Evolutionary conservation across 2,329 filamentous ascomycete species (phyloP).

Genomic region (Paraconiothyrium sp.): DNA sequence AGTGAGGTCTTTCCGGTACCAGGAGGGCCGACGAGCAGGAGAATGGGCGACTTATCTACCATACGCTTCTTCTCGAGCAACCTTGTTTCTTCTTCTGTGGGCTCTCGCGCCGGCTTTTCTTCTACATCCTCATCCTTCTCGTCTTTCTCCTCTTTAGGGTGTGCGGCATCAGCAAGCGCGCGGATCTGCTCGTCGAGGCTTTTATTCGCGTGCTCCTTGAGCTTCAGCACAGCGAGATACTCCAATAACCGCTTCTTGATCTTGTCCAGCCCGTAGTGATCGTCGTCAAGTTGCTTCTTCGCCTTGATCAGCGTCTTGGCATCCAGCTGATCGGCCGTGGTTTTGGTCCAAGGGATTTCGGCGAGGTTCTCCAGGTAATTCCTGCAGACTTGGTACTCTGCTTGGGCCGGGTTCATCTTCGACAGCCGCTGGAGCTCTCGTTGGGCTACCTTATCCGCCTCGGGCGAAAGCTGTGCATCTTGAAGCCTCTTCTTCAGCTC

Average conservation of each 20-base stretch:
- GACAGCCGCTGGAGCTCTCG: slow-evolving; percentile 86
- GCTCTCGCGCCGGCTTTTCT: slow-evolving; percentile 51
- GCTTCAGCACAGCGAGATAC: slow-evolving; percentile 92
- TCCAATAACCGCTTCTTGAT: slow-evolving; percentile 97
- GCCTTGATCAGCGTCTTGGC: slow-evolving; percentile 80
- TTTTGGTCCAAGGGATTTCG: slow-evolving; percentile 90
- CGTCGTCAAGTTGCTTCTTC: slow-evolving; percentile 89
- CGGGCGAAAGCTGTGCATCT: slow-evolving; percentile 79
- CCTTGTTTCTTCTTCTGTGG: slow-evolving; percentile 68
- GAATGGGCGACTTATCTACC: slow-evolving; percentile 94
- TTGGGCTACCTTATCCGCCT: slow-evolving; percentile 90
- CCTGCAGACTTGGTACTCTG: slow-evolving; percentile 92
- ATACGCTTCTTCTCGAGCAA: slow-evolving; percentile 82
- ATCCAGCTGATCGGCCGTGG: slow-evolving; percentile 86
- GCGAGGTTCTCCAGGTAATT: slow-evolving; percentile 94
- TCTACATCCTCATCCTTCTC: slow-evolving; percentile 50
- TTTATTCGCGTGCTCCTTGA: slow-evolving; percentile 91
- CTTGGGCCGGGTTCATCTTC: slow-evolving; percentile 96
- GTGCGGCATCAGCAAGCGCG: slow-evolving; percentile 58
- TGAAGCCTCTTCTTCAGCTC: slow-evolving; percentile 90
- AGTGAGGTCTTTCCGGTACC: slow-evolving; percentile 96
- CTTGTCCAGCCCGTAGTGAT: slow-evolving; percentile 95
- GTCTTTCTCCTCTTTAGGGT: slow-evolving; percentile 46
- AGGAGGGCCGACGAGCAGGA: slow-evolving; percentile 90
- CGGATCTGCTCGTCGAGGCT: slow-evolving; percentile 81